Evolutionary conservation across 129 eudicot genomes (phyloP).

Genomic region (Chrysanthemum seticuspe): DNA sequence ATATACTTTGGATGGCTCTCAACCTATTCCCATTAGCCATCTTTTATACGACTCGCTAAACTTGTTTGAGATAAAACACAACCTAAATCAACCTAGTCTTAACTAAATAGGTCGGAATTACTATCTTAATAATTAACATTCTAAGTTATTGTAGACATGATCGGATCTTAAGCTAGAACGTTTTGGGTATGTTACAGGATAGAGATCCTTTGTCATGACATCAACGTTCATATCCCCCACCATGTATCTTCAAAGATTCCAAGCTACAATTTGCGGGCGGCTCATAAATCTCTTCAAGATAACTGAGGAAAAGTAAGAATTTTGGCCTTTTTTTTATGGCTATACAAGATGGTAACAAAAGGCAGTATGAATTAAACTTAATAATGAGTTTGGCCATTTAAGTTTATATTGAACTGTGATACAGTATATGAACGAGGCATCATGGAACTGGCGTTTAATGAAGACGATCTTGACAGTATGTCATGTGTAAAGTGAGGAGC

Average conservation of each 20-base stretch:
- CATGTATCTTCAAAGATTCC: slow-evolving; percentile 90
- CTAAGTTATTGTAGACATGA: background rate
- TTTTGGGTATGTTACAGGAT: slow-evolving; percentile 55
- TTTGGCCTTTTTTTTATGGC: background rate
- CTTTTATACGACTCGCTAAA: no score
- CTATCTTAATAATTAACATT: background rate
- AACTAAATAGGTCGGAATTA: no score
- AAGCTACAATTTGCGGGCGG: slow-evolving; percentile 80
- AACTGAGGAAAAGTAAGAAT: slow-evolving; percentile 90
- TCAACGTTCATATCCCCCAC: slow-evolving; percentile 92
- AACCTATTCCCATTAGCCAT: no score
- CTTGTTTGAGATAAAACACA: no score
- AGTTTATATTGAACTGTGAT: background rate
- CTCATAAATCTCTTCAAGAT: slow-evolving; percentile 78
- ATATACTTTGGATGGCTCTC: background rate
- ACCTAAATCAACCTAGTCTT: no score
- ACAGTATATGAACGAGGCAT: slow-evolving; percentile 86
- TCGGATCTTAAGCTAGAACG: background rate
- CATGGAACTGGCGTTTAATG: slow-evolving; percentile 98
- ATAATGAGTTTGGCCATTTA: no score
- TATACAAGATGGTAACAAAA: no score
- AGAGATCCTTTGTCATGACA: slow-evolving; percentile 87
- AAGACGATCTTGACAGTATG: slow-evolving; percentile 83
- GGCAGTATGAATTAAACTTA: no score
- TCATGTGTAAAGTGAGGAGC: slow-evolving; percentile 70